Evolutionary conservation across 1,284 basidiomycete species (phyloP).

Genomic region (Crepidotus sp.): DNA sequence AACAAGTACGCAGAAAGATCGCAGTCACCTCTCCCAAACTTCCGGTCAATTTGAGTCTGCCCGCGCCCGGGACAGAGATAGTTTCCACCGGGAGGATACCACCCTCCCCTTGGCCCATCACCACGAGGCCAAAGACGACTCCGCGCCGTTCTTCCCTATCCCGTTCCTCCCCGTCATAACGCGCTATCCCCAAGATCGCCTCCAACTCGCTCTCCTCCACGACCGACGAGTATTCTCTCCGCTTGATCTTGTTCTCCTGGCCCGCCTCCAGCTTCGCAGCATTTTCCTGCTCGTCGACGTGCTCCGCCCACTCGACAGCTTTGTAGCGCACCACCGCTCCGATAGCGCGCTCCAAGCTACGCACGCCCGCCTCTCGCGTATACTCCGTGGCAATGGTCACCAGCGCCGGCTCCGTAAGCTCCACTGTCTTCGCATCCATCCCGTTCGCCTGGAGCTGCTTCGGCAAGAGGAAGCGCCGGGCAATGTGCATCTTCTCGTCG

Average conservation of each 20-base stretch:
- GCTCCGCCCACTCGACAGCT: constrained; percentile 82
- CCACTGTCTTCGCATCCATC: constrained; percentile 44
- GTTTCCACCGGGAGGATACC: constrained; percentile 81
- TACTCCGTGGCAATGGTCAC: constrained; percentile 68
- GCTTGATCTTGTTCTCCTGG: background rate
- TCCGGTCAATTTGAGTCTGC: constrained; percentile 70
- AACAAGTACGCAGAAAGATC: constrained; percentile 1
- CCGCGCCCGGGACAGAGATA: constrained; percentile 62
- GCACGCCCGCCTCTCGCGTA: constrained; percentile 88
- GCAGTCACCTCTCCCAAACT: constrained; percentile 59
- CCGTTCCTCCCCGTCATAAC: constrained; percentile 74
- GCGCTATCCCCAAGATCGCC: constrained; percentile 72
- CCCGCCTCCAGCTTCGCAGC: background rate
- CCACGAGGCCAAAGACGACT: constrained; percentile 80
- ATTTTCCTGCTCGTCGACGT: constrained; percentile 35
- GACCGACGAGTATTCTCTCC: constrained; percentile 46
- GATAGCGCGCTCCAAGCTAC: constrained; percentile 81
- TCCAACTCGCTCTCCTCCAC: constrained; percentile 75
- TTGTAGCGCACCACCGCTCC: constrained; percentile 81
- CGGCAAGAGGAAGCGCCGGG: constrained; percentile 75
- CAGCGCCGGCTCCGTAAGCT: constrained; percentile 60
- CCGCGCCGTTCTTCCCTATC: constrained; percentile 64
- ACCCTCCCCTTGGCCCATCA: constrained; percentile 83
- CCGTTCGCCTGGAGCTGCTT: constrained; percentile 75
- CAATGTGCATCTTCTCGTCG: constrained; percentile 87